Evolutionary conservation across 805 yeast species (phyloP).

Genomic region (Cyberlindnera subsufficiens): DNA sequence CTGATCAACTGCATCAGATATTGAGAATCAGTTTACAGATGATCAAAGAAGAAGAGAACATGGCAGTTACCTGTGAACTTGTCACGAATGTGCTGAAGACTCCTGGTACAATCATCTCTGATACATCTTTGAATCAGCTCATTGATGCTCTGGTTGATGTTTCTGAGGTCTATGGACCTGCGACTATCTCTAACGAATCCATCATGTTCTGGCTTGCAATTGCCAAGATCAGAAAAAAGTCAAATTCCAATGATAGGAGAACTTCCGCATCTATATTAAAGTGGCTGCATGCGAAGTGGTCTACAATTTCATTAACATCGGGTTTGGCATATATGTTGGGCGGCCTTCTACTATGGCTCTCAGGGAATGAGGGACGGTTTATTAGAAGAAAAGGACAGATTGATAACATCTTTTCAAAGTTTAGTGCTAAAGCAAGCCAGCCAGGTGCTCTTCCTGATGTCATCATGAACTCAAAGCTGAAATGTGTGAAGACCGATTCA

Average conservation of each 20-base stretch:
- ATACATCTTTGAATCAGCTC: slow-evolving; percentile 37
- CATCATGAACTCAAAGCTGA: slow-evolving; percentile 5
- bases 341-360: slow-evolving; percentile 39
- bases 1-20: slow-evolving; percentile 17
- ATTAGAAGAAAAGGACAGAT: neutral
- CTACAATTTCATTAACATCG: neutral
- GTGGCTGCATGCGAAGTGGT: slow-evolving; percentile 52
- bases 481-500: neutral
- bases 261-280: slow-evolving; percentile 31
- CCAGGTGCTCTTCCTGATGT: slow-evolving; percentile 1
- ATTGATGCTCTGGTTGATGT: slow-evolving; percentile 45
- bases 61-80: slow-evolving; percentile 22
- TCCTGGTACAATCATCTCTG: slow-evolving; percentile 20
- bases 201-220: slow-evolving; percentile 49
- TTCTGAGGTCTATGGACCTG: slow-evolving; percentile 60
- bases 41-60: slow-evolving; percentile 20
- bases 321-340: slow-evolving; percentile 19
- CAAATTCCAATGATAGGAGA: slow-evolving; percentile 26
- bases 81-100: slow-evolving; percentile 15
- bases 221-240: slow-evolving; percentile 29
- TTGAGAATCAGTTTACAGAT: slow-evolving; percentile 29
- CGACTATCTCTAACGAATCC: slow-evolving; percentile 37
- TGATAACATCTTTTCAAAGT: slow-evolving; percentile 9
- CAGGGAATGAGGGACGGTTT: slow-evolving; percentile 18
- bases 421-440: slow-evolving; percentile 5